phyloP scores from a whole-genome alignment of 768 basidiomycete species.

The Russula earlei region DNA sequence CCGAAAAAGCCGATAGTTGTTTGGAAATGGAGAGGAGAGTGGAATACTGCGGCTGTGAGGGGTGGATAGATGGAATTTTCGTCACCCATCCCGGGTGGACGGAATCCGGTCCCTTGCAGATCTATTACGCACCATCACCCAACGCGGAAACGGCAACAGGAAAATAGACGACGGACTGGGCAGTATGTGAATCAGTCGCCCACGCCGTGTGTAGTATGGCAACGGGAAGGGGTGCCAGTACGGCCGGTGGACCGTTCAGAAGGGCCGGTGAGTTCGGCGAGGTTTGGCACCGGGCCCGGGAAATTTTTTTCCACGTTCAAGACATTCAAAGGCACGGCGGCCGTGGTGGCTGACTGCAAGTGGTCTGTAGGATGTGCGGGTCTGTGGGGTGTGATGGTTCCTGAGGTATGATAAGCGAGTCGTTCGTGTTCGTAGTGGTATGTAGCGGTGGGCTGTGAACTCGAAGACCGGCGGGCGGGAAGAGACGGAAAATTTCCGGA shows the following conservation, averaged over 20 bases:
- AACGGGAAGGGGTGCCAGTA: not conserved
- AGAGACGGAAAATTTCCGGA: not conserved
- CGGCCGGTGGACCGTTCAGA: not conserved
- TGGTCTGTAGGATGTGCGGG: too few species aligned
- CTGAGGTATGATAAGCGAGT: too few species aligned
- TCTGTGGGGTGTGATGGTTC: not conserved
- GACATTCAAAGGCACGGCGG: not conserved
- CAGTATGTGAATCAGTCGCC: not conserved
- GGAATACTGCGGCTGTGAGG: not conserved
- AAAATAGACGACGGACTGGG: not conserved
- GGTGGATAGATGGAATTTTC: too few species aligned
- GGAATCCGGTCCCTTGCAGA: not conserved
- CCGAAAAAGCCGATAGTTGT: not conserved
- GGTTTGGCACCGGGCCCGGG: not conserved
- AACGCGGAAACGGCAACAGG: not conserved
- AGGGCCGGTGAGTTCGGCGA: not conserved
- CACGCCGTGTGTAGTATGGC: not conserved
- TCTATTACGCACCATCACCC: not conserved
- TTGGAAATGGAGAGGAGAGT: not conserved
- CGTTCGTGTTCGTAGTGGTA: too few species aligned
- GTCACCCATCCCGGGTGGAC: not conserved
- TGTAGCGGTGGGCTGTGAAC: too few species aligned
- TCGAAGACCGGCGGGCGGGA: too few species aligned
- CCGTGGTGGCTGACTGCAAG: not conserved
- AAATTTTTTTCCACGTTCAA: not conserved